phyloP scores from a whole-genome alignment of 192 early-diverging fungal species.

The Coemansia sp. region DNA sequence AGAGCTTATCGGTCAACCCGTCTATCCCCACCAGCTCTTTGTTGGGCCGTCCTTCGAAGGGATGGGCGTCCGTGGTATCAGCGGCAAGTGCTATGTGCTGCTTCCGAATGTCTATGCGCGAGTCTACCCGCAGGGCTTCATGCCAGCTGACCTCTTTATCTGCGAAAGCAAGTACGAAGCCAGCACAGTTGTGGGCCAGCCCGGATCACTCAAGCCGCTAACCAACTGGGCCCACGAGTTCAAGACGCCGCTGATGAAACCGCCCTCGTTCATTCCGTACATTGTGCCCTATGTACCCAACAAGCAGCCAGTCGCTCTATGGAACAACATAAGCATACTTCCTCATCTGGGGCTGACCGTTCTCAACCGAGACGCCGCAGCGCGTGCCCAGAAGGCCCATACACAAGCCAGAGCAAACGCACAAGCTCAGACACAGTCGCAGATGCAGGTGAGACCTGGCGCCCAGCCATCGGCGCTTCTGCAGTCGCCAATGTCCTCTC shows the following conservation, averaged over 20 bases:
- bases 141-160: conserved; percentile 40
- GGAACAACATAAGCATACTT: conserved; percentile 36
- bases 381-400: too few species aligned
- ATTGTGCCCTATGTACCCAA: conserved; percentile 32
- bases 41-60: conserved; percentile 38
- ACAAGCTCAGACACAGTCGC: conserved; percentile 11
- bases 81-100: conserved; percentile 49
- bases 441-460: conserved; percentile 14
- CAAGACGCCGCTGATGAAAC: conserved; percentile 48
- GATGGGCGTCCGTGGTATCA: conserved; percentile 40
- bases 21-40: conserved; percentile 55
- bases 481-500: background rate
- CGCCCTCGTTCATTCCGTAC: conserved; percentile 46
- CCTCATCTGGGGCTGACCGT: conserved; percentile 39
- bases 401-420: conserved; percentile 9
- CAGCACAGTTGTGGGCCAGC: conserved; percentile 2
- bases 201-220: conserved; percentile 27
- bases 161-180: conserved; percentile 47
- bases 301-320: conserved; percentile 30
- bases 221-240: conserved; percentile 52
- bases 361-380: conserved; percentile 44
- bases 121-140: conserved; percentile 47
- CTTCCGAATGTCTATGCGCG: conserved; percentile 45
- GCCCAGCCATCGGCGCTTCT: background rate
- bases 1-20: conserved; percentile 40